These are phyloP conservation scores for Jasminum sambac DNA, from an alignment of 257 asterid species.

Conservation along the genomic window DNA sequence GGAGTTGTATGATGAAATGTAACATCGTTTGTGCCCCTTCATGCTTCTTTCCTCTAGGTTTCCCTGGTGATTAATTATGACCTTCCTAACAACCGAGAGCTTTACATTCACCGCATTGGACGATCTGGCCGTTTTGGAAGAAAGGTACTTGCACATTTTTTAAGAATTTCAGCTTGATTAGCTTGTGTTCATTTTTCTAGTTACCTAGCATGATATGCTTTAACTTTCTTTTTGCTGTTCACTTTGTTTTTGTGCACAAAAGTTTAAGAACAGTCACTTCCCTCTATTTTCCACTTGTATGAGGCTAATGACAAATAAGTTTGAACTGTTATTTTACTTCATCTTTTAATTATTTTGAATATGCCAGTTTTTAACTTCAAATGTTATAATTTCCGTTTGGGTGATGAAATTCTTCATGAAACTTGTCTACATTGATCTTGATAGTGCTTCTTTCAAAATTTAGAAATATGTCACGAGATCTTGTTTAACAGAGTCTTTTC, in stretches of 20 bases:
- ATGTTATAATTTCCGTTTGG: not conserved
- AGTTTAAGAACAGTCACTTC: not conserved
- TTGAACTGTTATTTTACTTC: not conserved
- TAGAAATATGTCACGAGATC: too few relatives aligned
- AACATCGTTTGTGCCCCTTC: not conserved
- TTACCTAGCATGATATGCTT: not conserved
- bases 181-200: not conserved
- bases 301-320: not conserved
- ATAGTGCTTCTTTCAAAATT: not conserved
- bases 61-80: slow-evolving; percentile 94
- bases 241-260: not conserved
- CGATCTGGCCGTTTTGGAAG: slow-evolving; percentile 98
- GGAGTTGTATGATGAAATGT: not conserved
- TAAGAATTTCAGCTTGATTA: not conserved
- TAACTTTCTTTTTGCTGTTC: not conserved
- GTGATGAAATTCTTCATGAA: not conserved
- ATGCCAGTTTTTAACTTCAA: not conserved
- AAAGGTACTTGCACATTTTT: slow-evolving; percentile 49
- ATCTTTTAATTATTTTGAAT: not conserved
- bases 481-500: too few relatives aligned
- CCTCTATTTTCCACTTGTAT: not conserved
- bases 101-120: slow-evolving; percentile 93
- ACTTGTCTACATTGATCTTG: not conserved
- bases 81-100: slow-evolving; percentile 96
- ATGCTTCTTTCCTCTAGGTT: slow-evolving; percentile 45